A percentile compares a stretch with the other conserved stretches of the same genome.
Conservation (phyloP, 495 filamentous ascomycete genomes). For the Polyplosphaeria fusca region DNA sequence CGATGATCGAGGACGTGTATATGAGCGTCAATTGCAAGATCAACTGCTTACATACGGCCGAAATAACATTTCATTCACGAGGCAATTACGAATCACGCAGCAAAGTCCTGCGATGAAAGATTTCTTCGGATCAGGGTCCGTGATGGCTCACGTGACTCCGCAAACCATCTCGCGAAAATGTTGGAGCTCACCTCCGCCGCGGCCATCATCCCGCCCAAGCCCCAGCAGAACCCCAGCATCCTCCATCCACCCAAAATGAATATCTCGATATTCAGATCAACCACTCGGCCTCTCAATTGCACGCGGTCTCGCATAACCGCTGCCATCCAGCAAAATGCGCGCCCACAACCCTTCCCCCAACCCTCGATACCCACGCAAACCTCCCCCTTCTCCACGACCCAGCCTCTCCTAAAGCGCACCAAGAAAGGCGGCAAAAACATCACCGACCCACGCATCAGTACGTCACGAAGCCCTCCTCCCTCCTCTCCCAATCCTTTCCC, state of each 20-base stretch:
- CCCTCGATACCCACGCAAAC: neutral
- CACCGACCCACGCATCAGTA: slow-evolving; percentile 30
- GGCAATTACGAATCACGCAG: too few species aligned
- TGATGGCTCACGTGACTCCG: too few species aligned
- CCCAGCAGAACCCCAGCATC: too few species aligned
- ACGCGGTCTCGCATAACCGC: neutral
- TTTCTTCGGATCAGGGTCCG: too few species aligned
- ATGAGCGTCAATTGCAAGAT: too few species aligned
- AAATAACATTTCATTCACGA: too few species aligned
- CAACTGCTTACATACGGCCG: too few species aligned
- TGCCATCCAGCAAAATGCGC: slow-evolving; percentile 5
- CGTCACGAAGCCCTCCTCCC: neutral
- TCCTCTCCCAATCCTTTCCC: slow-evolving; percentile 1
- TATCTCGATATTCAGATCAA: slow-evolving; percentile 1
- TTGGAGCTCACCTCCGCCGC: too few species aligned
- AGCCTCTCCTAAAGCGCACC: slow-evolving; percentile 16
- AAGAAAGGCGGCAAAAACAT: slow-evolving; percentile 13
- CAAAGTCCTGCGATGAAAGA: too few species aligned
- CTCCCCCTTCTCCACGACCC: slow-evolving; percentile 19
- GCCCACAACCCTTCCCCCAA: slow-evolving; percentile 1
- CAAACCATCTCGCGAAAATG: too few species aligned
- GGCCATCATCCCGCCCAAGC: too few species aligned
- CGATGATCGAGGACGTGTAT: too few species aligned
- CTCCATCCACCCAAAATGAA: slow-evolving; percentile 2
- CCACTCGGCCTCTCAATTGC: slow-evolving; percentile 6